Evolutionary conservation across 768 basidiomycete genomes (phyloP), one percentile per base, ranked within the genome.

Genomic region (Ramaria sp.): DNA sequence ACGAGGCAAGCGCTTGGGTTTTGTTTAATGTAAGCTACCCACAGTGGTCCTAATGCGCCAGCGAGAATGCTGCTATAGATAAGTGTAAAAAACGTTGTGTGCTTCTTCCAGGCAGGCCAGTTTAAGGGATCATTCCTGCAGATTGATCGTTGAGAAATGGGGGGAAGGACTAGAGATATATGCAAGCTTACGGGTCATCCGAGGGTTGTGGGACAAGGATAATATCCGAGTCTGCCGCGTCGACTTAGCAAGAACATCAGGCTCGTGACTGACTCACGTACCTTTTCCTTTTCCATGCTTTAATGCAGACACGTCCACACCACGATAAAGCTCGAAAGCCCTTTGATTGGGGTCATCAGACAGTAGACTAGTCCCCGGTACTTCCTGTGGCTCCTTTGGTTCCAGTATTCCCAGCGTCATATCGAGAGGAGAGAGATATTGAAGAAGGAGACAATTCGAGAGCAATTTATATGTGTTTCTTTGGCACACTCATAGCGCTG

Each of bases 171-270:
- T 22, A 37, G n/a, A n/a, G n/a, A 52, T 1, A 25, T 16, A 27
- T 24, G 3, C 28, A 18, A 12, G 38, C n/a, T n/a, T 43, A 43
- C 6, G 63, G 62, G 49, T 64, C 63, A 49, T 63, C 61, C 3
- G 57, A 58, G 3, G 63, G 63, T 39, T 64, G 62, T 1, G 63
- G 61, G 0, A 62, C 58, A 43, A 64, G 60, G 10, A 62, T 39
- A 1, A 62, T 62, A 56, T 63, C 58, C 20, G 58, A 58, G 38
- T 52, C 55, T 18, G 5, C 15, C 6, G 3, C n/a, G 39, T 16
- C 45, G n/a, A n/a, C n/a, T n/a, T n/a, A n/a, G 18, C n/a, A 47
- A 27, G 45, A 9, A 18, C 2, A 50, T 34, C 32, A 8, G 10
- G 24, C 2, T 3, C 8, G n/a, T 10, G 16, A 32, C 3, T n/a